Percentiles rank a stretch among this genome's conserved stretches.
phyloP scores from a whole-genome alignment of 1,139 yeast species.

The Suhomyces kunorum region DNA sequence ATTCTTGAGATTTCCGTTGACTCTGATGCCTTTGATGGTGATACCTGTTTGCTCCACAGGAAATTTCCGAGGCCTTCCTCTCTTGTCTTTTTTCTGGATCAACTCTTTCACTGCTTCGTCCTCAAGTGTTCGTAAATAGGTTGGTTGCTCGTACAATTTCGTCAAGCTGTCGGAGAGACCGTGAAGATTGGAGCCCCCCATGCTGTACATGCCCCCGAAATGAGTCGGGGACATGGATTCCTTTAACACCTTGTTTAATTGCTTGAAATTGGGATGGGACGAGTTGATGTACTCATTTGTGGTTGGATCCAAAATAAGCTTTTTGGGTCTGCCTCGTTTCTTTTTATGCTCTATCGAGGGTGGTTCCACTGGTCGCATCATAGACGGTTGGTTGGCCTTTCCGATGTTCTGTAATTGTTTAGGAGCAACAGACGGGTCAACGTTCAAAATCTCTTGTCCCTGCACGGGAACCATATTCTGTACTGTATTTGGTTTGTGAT shows the following conservation, averaged over 20 bases:
- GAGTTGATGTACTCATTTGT: constrained; percentile 47
- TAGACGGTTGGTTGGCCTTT: neutral
- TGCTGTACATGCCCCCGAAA: constrained; percentile 8
- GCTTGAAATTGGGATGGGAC: constrained; percentile 46
- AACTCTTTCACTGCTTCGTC: constrained; percentile 43
- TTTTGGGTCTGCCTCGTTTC: constrained; percentile 49
- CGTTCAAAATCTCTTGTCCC: neutral
- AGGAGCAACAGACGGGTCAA: neutral
- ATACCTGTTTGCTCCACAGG: constrained; percentile 52
- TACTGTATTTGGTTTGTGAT: neutral
- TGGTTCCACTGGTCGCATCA: constrained; percentile 1
- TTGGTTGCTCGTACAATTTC: constrained; percentile 32
- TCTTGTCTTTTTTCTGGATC: constrained; percentile 42
- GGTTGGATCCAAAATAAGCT: constrained; percentile 44
- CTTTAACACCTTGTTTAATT: constrained; percentile 38
- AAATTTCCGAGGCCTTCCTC: constrained; percentile 56
- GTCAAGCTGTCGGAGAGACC: constrained; percentile 16
- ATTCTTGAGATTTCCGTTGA: constrained; percentile 38
- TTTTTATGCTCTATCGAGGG: constrained; percentile 25
- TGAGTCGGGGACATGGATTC: constrained; percentile 19
- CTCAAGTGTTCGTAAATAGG: constrained; percentile 33
- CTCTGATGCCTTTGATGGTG: constrained; percentile 48
- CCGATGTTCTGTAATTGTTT: neutral
- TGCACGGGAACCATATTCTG: neutral
- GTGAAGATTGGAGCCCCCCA: constrained; percentile 2